These are phyloP conservation scores for Auricularia heimuer DNA, from an alignment of 768 basidiomycete genomes.

Conservation along the genomic window DNA sequence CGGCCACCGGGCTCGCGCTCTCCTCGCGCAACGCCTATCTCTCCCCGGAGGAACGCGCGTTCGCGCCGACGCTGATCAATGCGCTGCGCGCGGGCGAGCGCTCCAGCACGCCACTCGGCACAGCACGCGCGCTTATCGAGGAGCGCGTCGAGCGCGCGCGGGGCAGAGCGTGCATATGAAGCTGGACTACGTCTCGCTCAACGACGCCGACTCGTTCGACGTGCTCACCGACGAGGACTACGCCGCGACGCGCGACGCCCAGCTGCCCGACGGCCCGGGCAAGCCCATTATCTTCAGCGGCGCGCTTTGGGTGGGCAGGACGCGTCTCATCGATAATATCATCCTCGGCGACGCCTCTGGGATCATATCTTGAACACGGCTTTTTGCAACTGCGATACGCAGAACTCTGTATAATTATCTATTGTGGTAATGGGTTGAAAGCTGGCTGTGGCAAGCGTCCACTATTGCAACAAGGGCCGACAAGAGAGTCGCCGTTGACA, in stretches of 20 bases:
- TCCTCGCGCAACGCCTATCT: slow-evolving; percentile 90
- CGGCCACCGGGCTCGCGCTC: slow-evolving; percentile 61
- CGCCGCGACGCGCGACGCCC: slow-evolving; percentile 17
- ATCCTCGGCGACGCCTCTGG: slow-evolving; percentile 47
- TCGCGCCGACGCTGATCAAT: slow-evolving; percentile 50
- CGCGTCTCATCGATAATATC: slow-evolving; percentile 89
- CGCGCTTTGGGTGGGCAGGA: slow-evolving; percentile 76
- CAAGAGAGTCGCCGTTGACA: no score
- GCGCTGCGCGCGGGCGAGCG: slow-evolving; percentile 52
- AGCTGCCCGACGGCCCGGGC: slow-evolving; percentile 15
- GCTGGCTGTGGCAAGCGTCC: no score
- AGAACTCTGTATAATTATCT: no score
- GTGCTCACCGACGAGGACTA: slow-evolving; percentile 31
- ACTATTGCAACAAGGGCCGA: no score
- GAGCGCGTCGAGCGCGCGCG: slow-evolving; percentile 15
- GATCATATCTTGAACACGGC: slow-evolving; percentile 21
- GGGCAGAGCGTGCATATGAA: slow-evolving; percentile 39
- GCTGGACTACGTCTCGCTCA: slow-evolving; percentile 84
- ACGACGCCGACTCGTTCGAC: slow-evolving; percentile 69
- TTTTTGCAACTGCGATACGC: no score
- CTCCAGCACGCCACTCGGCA: slow-evolving; percentile 43
- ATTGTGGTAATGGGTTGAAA: no score
- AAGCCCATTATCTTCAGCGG: slow-evolving; percentile 70
- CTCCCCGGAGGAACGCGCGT: slow-evolving; percentile 44
- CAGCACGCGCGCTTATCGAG: slow-evolving; percentile 27